phyloP scores from a whole-genome alignment of 768 basidiomycete species.

The Roridomyces roridus region DNA sequence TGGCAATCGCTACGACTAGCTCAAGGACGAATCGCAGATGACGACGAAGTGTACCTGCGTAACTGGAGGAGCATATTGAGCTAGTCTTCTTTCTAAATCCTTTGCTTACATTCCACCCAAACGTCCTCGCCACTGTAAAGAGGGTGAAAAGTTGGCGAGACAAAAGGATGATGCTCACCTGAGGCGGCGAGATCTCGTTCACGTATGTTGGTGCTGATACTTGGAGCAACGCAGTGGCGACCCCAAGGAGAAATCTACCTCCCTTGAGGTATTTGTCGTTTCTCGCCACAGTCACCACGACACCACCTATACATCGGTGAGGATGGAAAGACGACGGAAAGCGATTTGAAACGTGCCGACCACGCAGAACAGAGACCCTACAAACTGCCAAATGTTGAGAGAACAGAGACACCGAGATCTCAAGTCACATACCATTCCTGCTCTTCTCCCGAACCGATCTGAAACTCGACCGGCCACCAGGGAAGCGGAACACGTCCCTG shows the following conservation, averaged over 20 bases:
- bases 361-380: constrained; percentile 46
- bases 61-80: constrained; percentile 31
- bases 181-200: constrained; percentile 65
- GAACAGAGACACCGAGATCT: no score
- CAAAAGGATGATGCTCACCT: no score
- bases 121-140: constrained; percentile 52
- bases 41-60: constrained; percentile 37
- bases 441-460: constrained; percentile 49
- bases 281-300: constrained; percentile 52
- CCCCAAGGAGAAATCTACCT: constrained; percentile 59
- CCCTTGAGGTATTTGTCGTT: constrained; percentile 53
- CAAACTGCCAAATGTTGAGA: constrained; percentile 33
- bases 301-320: constrained; percentile 43
- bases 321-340: neutral
- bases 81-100: no score
- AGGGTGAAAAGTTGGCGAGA: no score
- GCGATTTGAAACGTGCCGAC: constrained; percentile 31
- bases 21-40: constrained; percentile 27
- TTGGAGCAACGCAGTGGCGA: constrained; percentile 55
- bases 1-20: constrained; percentile 5
- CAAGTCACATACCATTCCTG: constrained; percentile 49
- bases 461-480: constrained; percentile 47
- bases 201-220: constrained; percentile 55
- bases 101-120: constrained; percentile 58
- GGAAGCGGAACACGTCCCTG: constrained; percentile 44